Percentiles rank a stretch among this genome's conserved stretches.
phyloP scores from a whole-genome alignment of 208 protist genomes.

The Trypanosoma cruzi region DNA sequence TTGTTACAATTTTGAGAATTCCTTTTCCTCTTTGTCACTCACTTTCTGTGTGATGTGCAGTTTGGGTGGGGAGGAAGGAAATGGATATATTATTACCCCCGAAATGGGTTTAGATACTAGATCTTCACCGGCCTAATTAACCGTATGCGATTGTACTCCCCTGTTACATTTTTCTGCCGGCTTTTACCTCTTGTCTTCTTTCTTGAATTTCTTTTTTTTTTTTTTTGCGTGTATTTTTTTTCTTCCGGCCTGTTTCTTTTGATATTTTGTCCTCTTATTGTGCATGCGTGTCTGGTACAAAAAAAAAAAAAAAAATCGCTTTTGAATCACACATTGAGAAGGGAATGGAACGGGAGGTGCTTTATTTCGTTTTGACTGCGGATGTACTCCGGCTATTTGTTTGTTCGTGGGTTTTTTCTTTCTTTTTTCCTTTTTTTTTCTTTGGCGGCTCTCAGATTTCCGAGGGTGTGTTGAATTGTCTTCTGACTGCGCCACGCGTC shows the following conservation, averaged over 20 bases:
- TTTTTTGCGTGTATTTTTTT: constrained; percentile 6
- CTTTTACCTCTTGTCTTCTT: no score
- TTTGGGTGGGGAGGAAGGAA: no score
- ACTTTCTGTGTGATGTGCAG: no score
- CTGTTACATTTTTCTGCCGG: no score
- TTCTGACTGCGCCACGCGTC: neutral
- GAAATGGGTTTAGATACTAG: no score
- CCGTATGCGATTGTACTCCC: no score
- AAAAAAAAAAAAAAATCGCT: no score
- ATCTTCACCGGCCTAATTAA: no score
- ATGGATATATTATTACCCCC: no score
- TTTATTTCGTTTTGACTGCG: constrained; percentile 3
- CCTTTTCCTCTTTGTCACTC: no score
- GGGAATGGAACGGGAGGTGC: neutral
- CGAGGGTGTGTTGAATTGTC: no score
- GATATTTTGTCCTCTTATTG: neutral
- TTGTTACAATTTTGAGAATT: neutral
- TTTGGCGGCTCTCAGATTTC: neutral
- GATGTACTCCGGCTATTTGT: neutral
- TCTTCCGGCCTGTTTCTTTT: neutral
- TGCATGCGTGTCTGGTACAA: neutral
- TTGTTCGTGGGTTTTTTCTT: constrained; percentile 2
- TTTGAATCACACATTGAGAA: no score
- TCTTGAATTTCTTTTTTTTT: constrained; percentile 9
- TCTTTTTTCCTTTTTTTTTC: constrained; percentile 15